Evolutionary conservation across 257 asterid genomes (phyloP).

Genomic region (Jacaranda mimosifolia): DNA sequence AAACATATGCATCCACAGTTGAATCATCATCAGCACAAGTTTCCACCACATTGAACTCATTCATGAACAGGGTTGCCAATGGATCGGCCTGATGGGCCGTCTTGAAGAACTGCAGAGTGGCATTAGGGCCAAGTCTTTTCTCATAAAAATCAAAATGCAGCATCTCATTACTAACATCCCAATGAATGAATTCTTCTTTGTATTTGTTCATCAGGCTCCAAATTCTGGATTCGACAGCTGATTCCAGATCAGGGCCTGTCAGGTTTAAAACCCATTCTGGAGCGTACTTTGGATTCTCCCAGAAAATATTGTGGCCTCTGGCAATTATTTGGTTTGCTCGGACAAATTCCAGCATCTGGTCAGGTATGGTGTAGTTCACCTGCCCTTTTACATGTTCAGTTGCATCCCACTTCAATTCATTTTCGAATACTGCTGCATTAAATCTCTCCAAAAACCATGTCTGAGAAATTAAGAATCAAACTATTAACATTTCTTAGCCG

Average conservation of each 20-base stretch:
- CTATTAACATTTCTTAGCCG: not conserved
- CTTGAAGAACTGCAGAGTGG: slow-evolving; percentile 47
- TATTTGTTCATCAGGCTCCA: slow-evolving; percentile 52
- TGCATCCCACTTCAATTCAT: slow-evolving; percentile 69
- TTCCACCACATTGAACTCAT: slow-evolving; percentile 71
- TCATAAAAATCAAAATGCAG: slow-evolving; percentile 61
- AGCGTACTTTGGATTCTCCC: slow-evolving; percentile 54
- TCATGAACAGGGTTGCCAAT: slow-evolving; percentile 56
- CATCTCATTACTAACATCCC: slow-evolving; percentile 81
- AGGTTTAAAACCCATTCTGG: slow-evolving; percentile 60
- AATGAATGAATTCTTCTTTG: slow-evolving; percentile 59
- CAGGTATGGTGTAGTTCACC: slow-evolving; percentile 55
- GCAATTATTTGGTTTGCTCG: slow-evolving; percentile 42
- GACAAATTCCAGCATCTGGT: slow-evolving; percentile 54
- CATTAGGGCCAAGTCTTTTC: slow-evolving; percentile 47
- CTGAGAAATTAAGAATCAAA: slow-evolving; percentile 26
- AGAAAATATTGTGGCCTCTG: slow-evolving; percentile 72
- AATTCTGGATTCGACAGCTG: slow-evolving; percentile 48
- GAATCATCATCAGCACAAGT: slow-evolving; percentile 46
- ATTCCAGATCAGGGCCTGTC: slow-evolving; percentile 34
- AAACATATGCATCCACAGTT: slow-evolving; percentile 53
- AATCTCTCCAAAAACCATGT: slow-evolving; percentile 66
- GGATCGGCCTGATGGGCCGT: slow-evolving; percentile 52
- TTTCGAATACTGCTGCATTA: slow-evolving; percentile 62
- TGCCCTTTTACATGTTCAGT: slow-evolving; percentile 52